phyloP scores from a whole-genome alignment of 2,329 filamentous ascomycete genomes.

The Thielaviopsis cerberus region DNA sequence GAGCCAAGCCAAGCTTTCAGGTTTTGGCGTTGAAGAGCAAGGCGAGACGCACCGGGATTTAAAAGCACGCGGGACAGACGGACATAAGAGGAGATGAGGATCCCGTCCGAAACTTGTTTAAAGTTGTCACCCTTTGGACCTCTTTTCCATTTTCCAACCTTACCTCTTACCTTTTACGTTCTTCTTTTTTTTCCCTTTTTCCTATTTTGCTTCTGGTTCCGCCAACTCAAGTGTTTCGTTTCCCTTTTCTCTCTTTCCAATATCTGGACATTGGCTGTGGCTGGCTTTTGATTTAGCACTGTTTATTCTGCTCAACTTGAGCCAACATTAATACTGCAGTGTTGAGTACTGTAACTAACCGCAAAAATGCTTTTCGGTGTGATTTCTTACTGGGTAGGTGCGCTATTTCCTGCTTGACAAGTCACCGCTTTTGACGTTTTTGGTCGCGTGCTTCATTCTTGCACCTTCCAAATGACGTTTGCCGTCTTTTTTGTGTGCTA shows the following conservation, averaged over 20 bases:
- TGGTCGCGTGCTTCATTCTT: neutral
- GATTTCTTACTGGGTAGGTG: slow-evolving; percentile 11
- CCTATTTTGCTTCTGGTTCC: neutral
- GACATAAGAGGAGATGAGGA: neutral
- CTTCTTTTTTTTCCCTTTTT: neutral
- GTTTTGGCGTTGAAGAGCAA: neutral
- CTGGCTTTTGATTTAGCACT: neutral
- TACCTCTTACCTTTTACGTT: too few relatives aligned
- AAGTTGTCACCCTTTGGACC: neutral
- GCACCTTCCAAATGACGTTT: neutral
- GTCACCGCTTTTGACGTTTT: neutral
- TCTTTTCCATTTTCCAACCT: neutral
- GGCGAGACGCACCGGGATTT: neutral
- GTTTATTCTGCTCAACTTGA: neutral
- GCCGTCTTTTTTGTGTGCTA: neutral
- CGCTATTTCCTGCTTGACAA: neutral
- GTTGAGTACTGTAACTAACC: neutral
- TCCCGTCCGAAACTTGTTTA: neutral
- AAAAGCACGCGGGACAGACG: neutral
- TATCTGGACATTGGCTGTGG: neutral
- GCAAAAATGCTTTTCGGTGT: slow-evolving; percentile 6
- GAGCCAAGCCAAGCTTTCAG: neutral
- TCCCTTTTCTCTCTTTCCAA: neutral
- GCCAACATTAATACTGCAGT: neutral
- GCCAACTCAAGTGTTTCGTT: neutral